Conservation (phyloP, 306 rosid species). For the Senna siamea region DNA sequence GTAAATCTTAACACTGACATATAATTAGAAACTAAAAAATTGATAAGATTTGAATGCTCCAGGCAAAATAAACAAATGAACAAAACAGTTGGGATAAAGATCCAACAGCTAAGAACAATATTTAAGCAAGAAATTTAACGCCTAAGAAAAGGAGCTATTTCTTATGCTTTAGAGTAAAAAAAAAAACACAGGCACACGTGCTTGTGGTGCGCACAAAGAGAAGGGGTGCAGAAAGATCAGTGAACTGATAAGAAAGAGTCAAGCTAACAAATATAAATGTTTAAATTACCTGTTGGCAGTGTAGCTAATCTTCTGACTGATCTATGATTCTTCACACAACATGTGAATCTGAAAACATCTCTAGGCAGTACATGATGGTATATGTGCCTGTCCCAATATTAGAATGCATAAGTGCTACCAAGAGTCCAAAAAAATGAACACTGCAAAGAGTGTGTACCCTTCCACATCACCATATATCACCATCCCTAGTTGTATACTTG, state of each 20-base stretch:
- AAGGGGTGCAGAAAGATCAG: no score
- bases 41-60: conserved; percentile 20
- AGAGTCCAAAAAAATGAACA: conserved; percentile 8
- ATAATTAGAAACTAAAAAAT: background rate
- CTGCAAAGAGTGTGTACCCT: conserved; percentile 10
- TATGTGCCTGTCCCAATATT: conserved; percentile 59
- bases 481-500: conserved; percentile 13
- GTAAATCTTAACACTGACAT: conserved; percentile 9
- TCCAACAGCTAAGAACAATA: conserved; percentile 14
- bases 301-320: conserved; percentile 59
- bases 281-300: conserved; percentile 56
- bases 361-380: conserved; percentile 49
- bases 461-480: conserved; percentile 22
- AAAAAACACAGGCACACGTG: background rate
- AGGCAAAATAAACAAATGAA: conserved; percentile 6
- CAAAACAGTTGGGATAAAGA: conserved; percentile 16
- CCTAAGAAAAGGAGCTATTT: conserved; percentile 29
- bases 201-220: no score
- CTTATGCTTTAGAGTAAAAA: background rate
- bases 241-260: background rate
- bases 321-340: conserved; percentile 50
- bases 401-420: conserved; percentile 31
- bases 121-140: conserved; percentile 4
- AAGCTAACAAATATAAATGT: conserved; percentile 23
- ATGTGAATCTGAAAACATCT: conserved; percentile 51